Conservation (phyloP, 306 rosid species). For the Gynostemma pentaphyllum region DNA sequence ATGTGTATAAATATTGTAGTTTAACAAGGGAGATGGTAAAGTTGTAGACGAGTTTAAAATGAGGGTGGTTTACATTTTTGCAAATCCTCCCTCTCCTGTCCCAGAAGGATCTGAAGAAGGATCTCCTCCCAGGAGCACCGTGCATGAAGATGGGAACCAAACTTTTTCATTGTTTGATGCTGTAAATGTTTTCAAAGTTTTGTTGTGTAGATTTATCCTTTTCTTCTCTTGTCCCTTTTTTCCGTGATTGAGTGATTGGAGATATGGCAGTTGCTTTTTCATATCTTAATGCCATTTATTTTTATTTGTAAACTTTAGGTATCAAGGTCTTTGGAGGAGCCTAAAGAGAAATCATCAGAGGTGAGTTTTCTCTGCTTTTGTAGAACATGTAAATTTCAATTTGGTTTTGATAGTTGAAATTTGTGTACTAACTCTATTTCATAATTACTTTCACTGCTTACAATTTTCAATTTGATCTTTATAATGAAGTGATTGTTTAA, state of each 20-base stretch:
- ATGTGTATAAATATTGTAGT: slow-evolving; percentile 13
- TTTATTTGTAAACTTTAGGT: slow-evolving; percentile 16
- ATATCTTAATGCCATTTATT: not conserved
- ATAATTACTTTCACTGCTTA: not conserved
- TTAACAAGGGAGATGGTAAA: slow-evolving; percentile 32
- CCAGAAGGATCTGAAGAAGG: slow-evolving; percentile 38
- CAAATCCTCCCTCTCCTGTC: slow-evolving; percentile 38
- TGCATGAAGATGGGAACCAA: slow-evolving; percentile 26
- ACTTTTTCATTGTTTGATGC: slow-evolving; percentile 31
- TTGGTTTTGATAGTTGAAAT: not conserved
- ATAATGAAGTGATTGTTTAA: not conserved
- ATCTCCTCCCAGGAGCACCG: slow-evolving; percentile 24
- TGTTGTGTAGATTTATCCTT: not conserved
- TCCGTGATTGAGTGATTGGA: not conserved
- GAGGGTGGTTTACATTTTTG: slow-evolving; percentile 33
- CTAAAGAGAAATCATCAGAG: slow-evolving; percentile 35
- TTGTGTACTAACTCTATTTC: not conserved
- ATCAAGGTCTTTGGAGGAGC: slow-evolving; percentile 28
- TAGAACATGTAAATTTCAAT: not conserved
- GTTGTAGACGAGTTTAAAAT: slow-evolving; percentile 27
- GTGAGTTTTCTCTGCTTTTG: slow-evolving; percentile 10
- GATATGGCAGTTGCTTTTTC: not conserved
- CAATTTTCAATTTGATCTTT: not conserved
- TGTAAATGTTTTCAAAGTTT: slow-evolving; percentile 9
- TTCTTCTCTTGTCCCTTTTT: not conserved